These are phyloP conservation scores for Colletotrichum noveboracense DNA, from an alignment of 2,329 filamentous ascomycete genomes.

Conservation along the genomic window DNA sequence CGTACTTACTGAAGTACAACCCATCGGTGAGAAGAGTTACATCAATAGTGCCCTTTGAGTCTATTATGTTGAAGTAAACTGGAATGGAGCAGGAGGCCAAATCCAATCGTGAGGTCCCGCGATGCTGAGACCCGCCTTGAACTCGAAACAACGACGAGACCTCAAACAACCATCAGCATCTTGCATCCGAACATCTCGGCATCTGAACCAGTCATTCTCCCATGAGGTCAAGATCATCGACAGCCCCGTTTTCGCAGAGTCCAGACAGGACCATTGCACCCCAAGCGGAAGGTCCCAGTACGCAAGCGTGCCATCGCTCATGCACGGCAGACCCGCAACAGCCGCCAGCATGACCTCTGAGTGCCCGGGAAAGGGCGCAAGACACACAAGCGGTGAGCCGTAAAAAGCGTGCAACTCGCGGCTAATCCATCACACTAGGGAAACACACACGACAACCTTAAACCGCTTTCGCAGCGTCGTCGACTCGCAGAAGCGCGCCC, in stretches of 20 bases:
- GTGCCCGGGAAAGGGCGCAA: background rate
- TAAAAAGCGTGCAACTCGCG: background rate
- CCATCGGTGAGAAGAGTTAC: background rate
- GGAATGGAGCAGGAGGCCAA: background rate
- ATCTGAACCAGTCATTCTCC: background rate
- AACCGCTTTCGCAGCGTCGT: background rate
- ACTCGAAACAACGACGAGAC: background rate
- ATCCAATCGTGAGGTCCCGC: background rate
- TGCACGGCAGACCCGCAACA: background rate
- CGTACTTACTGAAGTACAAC: background rate
- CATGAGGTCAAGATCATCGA: background rate
- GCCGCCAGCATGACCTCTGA: background rate
- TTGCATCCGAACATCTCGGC: background rate
- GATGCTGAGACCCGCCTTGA: background rate
- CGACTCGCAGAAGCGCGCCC: background rate
- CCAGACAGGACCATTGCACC: background rate
- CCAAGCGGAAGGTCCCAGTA: background rate
- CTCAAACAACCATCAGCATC: background rate
- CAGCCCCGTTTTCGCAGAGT: background rate
- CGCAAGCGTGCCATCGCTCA: background rate
- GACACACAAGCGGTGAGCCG: background rate
- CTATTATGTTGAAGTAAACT: fast-evolving
- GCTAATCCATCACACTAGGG: background rate
- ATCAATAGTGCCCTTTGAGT: background rate
- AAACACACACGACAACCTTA: background rate